Evolutionary conservation across 169 alveolate genomes (phyloP), one percentile per base, ranked within the genome.

Genomic region (Cryptosporidium andersoni): DNA sequence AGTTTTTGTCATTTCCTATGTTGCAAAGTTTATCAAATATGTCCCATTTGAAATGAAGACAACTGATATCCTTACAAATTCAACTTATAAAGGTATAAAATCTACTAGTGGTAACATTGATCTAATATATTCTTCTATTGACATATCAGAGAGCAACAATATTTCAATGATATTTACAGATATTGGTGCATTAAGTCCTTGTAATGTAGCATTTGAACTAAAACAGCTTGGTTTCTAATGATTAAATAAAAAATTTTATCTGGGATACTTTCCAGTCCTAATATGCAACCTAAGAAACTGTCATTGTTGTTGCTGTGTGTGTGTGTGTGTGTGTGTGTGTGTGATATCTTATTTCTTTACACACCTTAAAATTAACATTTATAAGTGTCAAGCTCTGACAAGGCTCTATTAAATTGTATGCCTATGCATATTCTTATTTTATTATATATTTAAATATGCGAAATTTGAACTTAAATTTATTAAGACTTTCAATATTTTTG

Each of bases 141-240:
- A 74, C 9, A 36, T 74, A 14, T 56, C 85, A 7, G 85, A 74
- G 16, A 60, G 49, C 51, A 58, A 66, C 5, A 48, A 58, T 47
- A 58, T 74, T 8, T 36, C 85, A 58, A 74, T 74, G 85, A 36
- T 74, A n/a, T 62, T 74, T 34, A 74, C 85, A 25, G 85, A 74
- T 4, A 58, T 58, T 25, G 85, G 85, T 56, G 85, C 51, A 56
- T 58, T 74, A 14, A 74, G 74, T 37, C 85, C 85, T 25, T 58
- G 60, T 12, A 74, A 74, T 12, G 62, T 74, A 34, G 43, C 85
- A 74, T 56, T 74, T 12, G 85, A 74, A 43, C 16, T 40, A 25
- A 58, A 58, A 34, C 85, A 53, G 49, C 51, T 56, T 6, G 36
- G 16, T 34, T 66, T 36, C 16, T 60, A 34, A 8, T 16, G 8